Evolutionary conservation across 2,329 filamentous ascomycete genomes (phyloP), one percentile per base, ranked within the genome.

Genomic region (Boeremia exigua): DNA sequence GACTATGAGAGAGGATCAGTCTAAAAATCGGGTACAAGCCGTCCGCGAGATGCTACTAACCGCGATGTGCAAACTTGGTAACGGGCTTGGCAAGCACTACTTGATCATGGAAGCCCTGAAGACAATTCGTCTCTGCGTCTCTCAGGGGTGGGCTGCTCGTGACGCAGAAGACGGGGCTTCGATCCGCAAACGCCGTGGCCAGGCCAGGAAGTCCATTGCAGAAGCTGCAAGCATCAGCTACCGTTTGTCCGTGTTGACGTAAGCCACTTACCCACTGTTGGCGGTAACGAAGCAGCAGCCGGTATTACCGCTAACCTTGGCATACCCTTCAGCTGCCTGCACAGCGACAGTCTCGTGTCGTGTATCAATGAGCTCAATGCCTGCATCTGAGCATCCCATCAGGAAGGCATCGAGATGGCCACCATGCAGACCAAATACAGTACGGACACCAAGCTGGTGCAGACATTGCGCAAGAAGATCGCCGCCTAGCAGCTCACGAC

Each of bases 391-490:
- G 49, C 76, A 78, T 6, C 78, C 80, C 63, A 80, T 73, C 2
- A 82, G 66, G 55, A 82, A 81, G 12, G 79, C 78, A 66, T 82
- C 79, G 1, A 81, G 70, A 59, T 81, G 79, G 8, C 80, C 79
- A 2, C 79, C 80, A 58, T 81, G 80, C 10, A 81, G 64, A 17
- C 79, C 79, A 53, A 82, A 82, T 1, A 77, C 75, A 15, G 80
- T 77, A 15, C 75, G 69, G 2, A 78, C 75, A 7, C 78, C 79
- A 0, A 80, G 64, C 25, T 76, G 69, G 27, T 74, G 66, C 4
- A 81, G 70, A 10, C 70, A 77, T 66, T 82, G 79, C 0, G 78
- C 79, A 2, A 80, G 68, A 2, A 81, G 70, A 56, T 81, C 80
- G 5, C 79, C 79, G 14, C 79, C 79, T 0, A 76, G 72, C 32